Conservation (phyloP, 768 basidiomycete species). For the Tylopilus balloui region DNA sequence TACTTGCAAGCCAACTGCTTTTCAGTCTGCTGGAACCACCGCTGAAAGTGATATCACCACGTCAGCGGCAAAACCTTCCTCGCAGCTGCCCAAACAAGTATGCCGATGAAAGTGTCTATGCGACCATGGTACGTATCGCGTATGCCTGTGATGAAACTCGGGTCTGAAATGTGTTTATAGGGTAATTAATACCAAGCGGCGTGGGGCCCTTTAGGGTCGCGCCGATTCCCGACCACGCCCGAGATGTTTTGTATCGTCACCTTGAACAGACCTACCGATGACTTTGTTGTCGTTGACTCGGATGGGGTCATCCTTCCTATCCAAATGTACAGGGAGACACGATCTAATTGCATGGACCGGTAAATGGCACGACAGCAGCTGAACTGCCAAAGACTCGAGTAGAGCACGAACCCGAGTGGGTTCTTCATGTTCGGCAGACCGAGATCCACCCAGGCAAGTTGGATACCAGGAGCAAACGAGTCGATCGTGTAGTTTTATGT, state of each 20-base stretch:
- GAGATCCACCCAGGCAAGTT: constrained; percentile 16
- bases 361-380: not conserved
- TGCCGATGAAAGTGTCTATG: constrained; percentile 49
- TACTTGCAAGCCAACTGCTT: constrained; percentile 42
- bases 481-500: not conserved
- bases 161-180: constrained; percentile 22
- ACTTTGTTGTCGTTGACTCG: constrained; percentile 32
- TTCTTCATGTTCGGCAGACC: constrained; percentile 25
- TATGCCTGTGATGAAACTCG: not conserved
- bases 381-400: constrained; percentile 25
- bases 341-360: constrained; percentile 39
- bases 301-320: constrained; percentile 40
- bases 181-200: constrained; percentile 48
- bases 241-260: constrained; percentile 48
- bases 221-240: constrained; percentile 48
- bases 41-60: constrained; percentile 51
- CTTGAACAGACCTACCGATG: constrained; percentile 34
- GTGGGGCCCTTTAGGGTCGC: constrained; percentile 33
- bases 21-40: constrained; percentile 47
- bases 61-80: constrained; percentile 45
- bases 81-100: constrained; percentile 44
- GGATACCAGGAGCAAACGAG: too few relatives aligned
- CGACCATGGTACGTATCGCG: constrained; percentile 39
- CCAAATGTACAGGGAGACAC: constrained; percentile 39
- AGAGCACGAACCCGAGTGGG: constrained; percentile 31